Percentiles rank a stretch among this genome's conserved stretches.
Evolutionary conservation across 2,329 filamentous ascomycete species (phyloP).

Genomic region (Sporothrix protearum): DNA sequence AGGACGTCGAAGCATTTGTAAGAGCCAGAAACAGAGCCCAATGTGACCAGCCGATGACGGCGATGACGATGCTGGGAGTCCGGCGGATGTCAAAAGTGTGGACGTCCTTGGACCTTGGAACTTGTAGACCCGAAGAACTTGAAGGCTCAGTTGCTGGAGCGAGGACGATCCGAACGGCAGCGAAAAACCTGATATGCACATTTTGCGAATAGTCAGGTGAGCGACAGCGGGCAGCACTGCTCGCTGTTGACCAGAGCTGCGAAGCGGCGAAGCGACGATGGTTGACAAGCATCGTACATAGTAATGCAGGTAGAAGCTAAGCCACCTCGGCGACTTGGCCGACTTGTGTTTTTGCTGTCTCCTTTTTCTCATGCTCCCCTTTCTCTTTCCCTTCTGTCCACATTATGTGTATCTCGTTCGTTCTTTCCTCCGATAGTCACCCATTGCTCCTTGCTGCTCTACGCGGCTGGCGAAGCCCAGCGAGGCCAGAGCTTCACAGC

Average conservation of each 20-base stretch:
- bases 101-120: background rate
- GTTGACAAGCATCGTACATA: background rate
- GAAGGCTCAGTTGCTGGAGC: background rate
- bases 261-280: background rate
- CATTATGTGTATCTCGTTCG: background rate
- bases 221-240: conserved; percentile 1
- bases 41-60: background rate
- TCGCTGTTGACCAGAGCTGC: background rate
- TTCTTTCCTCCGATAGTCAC: background rate
- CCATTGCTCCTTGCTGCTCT: background rate
- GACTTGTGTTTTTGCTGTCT: background rate
- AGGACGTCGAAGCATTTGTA: background rate
- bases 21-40: background rate
- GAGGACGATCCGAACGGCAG: background rate
- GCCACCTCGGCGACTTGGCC: background rate
- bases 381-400: background rate
- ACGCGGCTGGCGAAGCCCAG: background rate
- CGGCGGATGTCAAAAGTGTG: background rate
- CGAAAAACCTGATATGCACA: too few relatives aligned
- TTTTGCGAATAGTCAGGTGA: background rate
- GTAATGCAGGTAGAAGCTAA: background rate
- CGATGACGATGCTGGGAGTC: background rate
- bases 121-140: background rate
- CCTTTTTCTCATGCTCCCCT: too few relatives aligned
- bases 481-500: background rate